Percentiles rank a stretch among this genome's conserved stretches.
phyloP scores from a whole-genome alignment of 192 early-diverging fungal species.

The Dispira simplex region DNA sequence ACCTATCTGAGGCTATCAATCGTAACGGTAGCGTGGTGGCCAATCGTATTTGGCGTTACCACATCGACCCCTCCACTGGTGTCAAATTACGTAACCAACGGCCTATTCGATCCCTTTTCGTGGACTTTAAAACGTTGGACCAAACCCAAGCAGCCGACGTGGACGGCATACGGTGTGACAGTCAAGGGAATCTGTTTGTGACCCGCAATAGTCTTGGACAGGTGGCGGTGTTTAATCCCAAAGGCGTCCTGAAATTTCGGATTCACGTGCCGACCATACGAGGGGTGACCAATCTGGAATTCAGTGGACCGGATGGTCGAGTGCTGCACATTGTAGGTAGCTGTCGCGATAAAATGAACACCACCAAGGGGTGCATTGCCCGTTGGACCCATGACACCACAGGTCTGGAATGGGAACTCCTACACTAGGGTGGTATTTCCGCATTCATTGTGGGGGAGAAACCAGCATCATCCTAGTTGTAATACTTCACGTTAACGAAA shows the following conservation, averaged over 20 bases:
- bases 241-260: conserved; percentile 20
- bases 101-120: conserved; percentile 20
- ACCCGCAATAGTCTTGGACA: conserved; percentile 30
- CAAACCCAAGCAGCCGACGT: conserved; percentile 24
- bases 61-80: conserved; percentile 22
- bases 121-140: conserved; percentile 31
- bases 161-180: conserved; percentile 37
- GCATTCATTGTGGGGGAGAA: no score
- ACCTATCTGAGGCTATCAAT: conserved; percentile 35
- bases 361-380: no score
- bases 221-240: conserved; percentile 26
- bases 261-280: conserved; percentile 17
- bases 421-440: no score
- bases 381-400: conserved; percentile 25
- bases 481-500: no score
- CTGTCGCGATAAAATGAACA: conserved; percentile 10
- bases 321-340: conserved; percentile 32
- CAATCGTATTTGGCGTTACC: conserved; percentile 28
- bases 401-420: conserved; percentile 12
- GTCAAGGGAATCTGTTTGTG: conserved; percentile 36
- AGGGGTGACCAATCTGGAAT: conserved; percentile 27
- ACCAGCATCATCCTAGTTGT: no score
- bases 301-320: conserved; percentile 26
- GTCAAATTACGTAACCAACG: not conserved
- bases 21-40: conserved; percentile 17